These are phyloP conservation scores for Penicillium rolfsii DNA, from an alignment of 2,329 filamentous ascomycete genomes.

Conservation along the genomic window DNA sequence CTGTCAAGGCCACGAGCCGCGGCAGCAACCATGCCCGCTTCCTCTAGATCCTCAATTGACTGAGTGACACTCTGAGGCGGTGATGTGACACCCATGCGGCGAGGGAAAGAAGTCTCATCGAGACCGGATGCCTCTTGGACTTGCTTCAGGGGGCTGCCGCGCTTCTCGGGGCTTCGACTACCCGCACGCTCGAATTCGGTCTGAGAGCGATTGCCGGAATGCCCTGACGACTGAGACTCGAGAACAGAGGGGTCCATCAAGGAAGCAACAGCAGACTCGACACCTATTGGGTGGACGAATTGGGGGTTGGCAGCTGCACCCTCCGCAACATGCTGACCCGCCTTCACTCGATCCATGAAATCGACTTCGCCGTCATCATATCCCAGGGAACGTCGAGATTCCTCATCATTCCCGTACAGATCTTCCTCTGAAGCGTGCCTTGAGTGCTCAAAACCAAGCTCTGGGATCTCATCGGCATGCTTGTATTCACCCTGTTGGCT, in stretches of 20 bases:
- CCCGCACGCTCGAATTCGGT: slow-evolving; percentile 46
- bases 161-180: slow-evolving; percentile 37
- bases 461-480: slow-evolving; percentile 38
- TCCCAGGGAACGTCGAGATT: slow-evolving; percentile 54
- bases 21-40: slow-evolving; percentile 64
- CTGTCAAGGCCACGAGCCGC: slow-evolving; percentile 70
- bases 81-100: slow-evolving; percentile 50
- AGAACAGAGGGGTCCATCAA: slow-evolving; percentile 81
- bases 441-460: slow-evolving; percentile 46
- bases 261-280: slow-evolving; percentile 90
- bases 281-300: slow-evolving; percentile 71
- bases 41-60: slow-evolving; percentile 49
- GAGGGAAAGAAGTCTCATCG: slow-evolving; percentile 45
- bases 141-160: slow-evolving; percentile 53
- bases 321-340: slow-evolving; percentile 71
- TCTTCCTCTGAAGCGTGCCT: slow-evolving; percentile 34
- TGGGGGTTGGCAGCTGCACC: slow-evolving; percentile 73
- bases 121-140: slow-evolving; percentile 41
- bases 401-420: slow-evolving; percentile 51
- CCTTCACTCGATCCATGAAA: slow-evolving; percentile 62
- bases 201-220: slow-evolving; percentile 52
- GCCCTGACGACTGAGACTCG: slow-evolving; percentile 59
- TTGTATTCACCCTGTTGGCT: slow-evolving; percentile 50
- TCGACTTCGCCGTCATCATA: slow-evolving; percentile 60
- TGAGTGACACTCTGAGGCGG: slow-evolving; percentile 59